phyloP scores from a whole-genome alignment of 176 grass and related monocot species.

The Oryza meyeriana region DNA sequence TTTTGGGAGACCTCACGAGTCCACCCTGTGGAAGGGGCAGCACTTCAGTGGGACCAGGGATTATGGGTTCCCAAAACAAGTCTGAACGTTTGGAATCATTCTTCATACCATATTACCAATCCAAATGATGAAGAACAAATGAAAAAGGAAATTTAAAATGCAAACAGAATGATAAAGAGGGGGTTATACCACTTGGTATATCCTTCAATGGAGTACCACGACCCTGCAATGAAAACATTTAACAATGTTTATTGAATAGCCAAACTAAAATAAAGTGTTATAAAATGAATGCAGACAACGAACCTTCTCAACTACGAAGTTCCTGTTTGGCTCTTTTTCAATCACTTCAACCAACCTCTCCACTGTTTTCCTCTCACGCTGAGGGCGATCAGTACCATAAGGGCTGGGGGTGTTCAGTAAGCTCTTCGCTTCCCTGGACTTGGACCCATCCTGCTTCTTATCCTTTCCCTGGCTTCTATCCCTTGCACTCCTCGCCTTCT shows the following conservation, averaged over 20 bases:
- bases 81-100: neutral
- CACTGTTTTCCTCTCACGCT: slow-evolving; percentile 94
- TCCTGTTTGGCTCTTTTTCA: slow-evolving; percentile 79
- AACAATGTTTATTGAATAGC: slow-evolving; percentile 18
- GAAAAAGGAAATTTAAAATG: neutral
- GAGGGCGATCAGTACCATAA: slow-evolving; percentile 74
- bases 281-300: slow-evolving; percentile 19
- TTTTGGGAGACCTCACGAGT: neutral
- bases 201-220: slow-evolving; percentile 92
- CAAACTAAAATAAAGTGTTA: neutral
- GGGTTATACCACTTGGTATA: slow-evolving; percentile 72
- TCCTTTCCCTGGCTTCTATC: slow-evolving; percentile 61
- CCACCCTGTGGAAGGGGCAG: neutral
- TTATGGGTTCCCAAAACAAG: neutral
- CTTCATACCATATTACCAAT: neutral
- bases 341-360: slow-evolving; percentile 99
- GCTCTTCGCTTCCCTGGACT: slow-evolving; percentile 59
- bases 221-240: slow-evolving; percentile 56
- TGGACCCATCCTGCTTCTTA: slow-evolving; percentile 38
- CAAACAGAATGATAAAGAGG: slow-evolving; percentile 20
- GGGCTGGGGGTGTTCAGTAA: slow-evolving; percentile 41
- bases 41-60: neutral
- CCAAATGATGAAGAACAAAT: slow-evolving; percentile 4
- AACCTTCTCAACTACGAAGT: slow-evolving; percentile 93
- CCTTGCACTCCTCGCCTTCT: slow-evolving; percentile 54